Base-by-base conservation (phyloP, 371 early-diverging fungal species). In the Dinochytrium kinnereticum region DNA sequence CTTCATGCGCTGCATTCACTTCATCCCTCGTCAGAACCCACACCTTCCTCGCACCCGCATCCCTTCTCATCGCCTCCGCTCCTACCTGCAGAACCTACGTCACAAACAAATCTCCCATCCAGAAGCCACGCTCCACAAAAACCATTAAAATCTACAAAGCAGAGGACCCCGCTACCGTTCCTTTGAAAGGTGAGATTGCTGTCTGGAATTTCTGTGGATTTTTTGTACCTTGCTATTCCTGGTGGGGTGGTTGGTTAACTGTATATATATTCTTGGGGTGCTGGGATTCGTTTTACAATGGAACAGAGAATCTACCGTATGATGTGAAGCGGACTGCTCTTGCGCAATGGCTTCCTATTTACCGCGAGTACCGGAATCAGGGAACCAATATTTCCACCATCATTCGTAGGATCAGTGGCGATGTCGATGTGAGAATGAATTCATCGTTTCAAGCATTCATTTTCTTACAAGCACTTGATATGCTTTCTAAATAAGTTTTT, bases 321-420 rank as follows among this genome's bases (percentile, higher is more conserved):
- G 13, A 3, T 15, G 76, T 83, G 49, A 59, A 72, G 44, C 70
- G 83, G 36, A 73, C 74, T 5, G 17, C 74, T 0, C 49, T 36
- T 1, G 74, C 76, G 28, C 64, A 72, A 5, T 79, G 81, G 79
- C 71, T 83, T 51, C 83, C 83, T 10, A 73, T 83, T 2, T 83
- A 83, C 76, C 33, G 73, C 17, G 78, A 78, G 24, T 72, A 70
- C 70, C 59, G 69, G 37, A 65, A 64, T 38, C 90, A 90, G 21
- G 75, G 88, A 21, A 90, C 92, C 15, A 86, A 89, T 67, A 78
- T 81, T 50, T 81, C 86, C 71, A 94, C 94, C 1, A 79, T 91
- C 53, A 82, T 95, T 55, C 89, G 93, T 65, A 88, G 91, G 64
- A 85, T 95, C 36, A 85, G 90, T 68, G 95, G 95, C 28, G 87